These are phyloP conservation scores for Cordyceps militaris DNA, from an alignment of 2,329 filamentous ascomycete genomes.

Conservation along the genomic window DNA sequence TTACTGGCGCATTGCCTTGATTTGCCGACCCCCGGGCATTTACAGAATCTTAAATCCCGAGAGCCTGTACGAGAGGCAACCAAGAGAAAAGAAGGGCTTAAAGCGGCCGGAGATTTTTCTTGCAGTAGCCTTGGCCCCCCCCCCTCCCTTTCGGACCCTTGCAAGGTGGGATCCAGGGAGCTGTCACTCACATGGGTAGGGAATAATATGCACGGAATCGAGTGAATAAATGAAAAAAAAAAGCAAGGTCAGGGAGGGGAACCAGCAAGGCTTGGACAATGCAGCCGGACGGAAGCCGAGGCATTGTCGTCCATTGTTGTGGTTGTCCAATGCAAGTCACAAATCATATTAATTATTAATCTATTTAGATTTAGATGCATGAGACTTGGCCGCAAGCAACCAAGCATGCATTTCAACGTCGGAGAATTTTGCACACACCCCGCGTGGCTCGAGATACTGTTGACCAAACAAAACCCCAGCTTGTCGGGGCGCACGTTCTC, in stretches of 20 bases:
- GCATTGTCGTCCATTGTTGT: neutral
- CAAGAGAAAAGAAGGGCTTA: neutral
- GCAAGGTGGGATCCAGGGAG: neutral
- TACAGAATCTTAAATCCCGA: neutral
- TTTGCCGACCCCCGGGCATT: neutral
- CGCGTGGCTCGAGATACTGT: too few relatives aligned
- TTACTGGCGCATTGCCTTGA: neutral
- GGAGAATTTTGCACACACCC: too few relatives aligned
- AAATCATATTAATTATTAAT: neutral
- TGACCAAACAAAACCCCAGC: too few relatives aligned
- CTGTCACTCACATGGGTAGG: neutral
- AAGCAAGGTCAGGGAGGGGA: neutral
- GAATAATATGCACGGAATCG: neutral
- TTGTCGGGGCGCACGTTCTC: too few relatives aligned
- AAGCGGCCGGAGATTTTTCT: constrained; percentile 1
- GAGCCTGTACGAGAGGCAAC: neutral
- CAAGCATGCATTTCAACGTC: too few relatives aligned
- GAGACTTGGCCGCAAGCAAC: too few relatives aligned
- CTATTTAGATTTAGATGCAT: neutral
- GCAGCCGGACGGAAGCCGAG: neutral
- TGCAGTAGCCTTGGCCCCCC: neutral
- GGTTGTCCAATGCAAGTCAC: neutral
- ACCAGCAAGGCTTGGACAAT: neutral
- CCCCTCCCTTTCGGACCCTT: neutral
- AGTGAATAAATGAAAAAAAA: neutral